phyloP scores from a whole-genome alignment of 177 flowering plant genomes.

The Telopea speciosissima region DNA sequence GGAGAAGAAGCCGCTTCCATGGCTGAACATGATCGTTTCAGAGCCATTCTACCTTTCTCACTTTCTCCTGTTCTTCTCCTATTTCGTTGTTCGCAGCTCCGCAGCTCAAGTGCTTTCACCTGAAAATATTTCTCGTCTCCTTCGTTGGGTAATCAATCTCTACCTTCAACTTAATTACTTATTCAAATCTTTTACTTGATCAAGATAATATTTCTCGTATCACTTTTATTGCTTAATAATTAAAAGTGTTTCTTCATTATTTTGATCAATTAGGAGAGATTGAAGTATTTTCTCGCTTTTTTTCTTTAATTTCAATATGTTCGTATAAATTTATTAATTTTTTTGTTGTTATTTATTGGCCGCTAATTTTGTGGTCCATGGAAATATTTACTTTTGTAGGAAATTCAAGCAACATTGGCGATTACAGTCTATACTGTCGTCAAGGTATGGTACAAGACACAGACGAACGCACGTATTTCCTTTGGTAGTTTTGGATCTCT shows the following conservation, averaged over 20 bases:
- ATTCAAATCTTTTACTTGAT: conserved; percentile 1
- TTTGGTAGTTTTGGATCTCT: too few species aligned
- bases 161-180: background rate
- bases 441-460: conserved; percentile 40
- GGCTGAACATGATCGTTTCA: conserved; percentile 52
- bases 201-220: background rate
- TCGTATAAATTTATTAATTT: background rate
- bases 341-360: background rate
- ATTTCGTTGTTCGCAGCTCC: conserved; percentile 56
- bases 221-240: background rate
- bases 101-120: conserved; percentile 47
- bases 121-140: conserved; percentile 35
- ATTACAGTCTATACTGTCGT: conserved; percentile 35
- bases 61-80: conserved; percentile 74
- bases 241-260: background rate
- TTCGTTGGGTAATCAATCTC: conserved; percentile 45
- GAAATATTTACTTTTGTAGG: conserved; percentile 37
- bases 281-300: too few species aligned
- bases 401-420: conserved; percentile 72
- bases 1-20: conserved; percentile 26
- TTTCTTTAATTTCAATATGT: too few species aligned
- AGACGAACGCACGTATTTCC: too few species aligned
- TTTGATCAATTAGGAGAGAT: background rate
- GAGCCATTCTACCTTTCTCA: conserved; percentile 73
- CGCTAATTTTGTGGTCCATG: background rate